Base-by-base conservation (phyloP, 2,329 filamentous ascomycete genomes). In the Fusarium papillatum region DNA sequence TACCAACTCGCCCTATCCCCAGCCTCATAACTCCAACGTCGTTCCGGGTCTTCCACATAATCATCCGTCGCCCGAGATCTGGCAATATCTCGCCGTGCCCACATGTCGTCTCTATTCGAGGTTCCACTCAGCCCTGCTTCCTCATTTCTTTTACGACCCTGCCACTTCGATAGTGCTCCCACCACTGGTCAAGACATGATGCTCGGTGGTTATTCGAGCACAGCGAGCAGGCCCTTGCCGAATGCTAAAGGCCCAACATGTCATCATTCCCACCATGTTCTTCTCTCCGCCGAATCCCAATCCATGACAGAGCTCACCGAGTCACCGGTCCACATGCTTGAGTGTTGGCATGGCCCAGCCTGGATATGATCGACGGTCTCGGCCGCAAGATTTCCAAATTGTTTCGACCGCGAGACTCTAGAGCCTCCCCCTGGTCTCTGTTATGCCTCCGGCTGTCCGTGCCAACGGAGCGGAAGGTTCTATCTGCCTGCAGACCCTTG, bases 301-400 rank as follows among this genome's bases (percentile, higher is more conserved):
- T 57, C 59, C 38, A 63, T 62, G 66, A 48, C 59, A 43, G 68
- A 57, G 46, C 66, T 68, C 73, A 69, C 66, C 64, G 68, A 72
- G 73, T 78, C 71, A 76, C 74, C 67, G 69, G 71, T 73, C 65
- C 69, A 73, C 73, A 55, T 50, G 41, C 16, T 53, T 41, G 53
- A 70, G 59, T 72, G 64, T 69, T 76, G 65, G 72, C 66, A 66
- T 55, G 41, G 36, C 76, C 71, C 29, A 77, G 64, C 66, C 60
- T 62, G 74, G 76, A 43, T 43, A 78, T 65, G 76, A 78, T 78
- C 76, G 69, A 68, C 76, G 57, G 73, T 65, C 53, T 74, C 43
- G 36, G 48, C 64, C 66, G 50, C 43, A 66, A 64, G 59, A 63
- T 65, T 66, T 64, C 22, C 34, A 62, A 34, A 66, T 38, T 46